Evolutionary conservation across 805 yeast species (phyloP), one percentile per base, ranked within the genome.

Genomic region (Hanseniaspora mollemarum): DNA sequence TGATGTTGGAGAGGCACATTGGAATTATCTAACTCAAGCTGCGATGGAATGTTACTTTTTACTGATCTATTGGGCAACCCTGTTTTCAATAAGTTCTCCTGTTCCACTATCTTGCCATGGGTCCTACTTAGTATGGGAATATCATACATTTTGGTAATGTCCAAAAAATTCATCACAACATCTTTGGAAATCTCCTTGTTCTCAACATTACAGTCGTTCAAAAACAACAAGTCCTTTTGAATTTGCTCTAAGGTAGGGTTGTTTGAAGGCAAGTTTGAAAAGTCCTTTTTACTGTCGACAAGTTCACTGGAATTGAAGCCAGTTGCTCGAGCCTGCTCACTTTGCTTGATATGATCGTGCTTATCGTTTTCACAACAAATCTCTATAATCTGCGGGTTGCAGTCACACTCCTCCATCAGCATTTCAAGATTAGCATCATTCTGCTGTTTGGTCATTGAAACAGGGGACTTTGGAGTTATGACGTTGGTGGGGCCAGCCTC

Each of bases 301-400:
- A n/a, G n/a, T n/a, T n/a, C n/a, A n/a, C n/a, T n/a, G n/a, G n/a
- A n/a, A n/a, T n/a, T n/a, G n/a, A n/a, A n/a, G n/a, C n/a, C n/a
- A n/a, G n/a, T n/a, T n/a, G n/a, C n/a, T n/a, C n/a, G n/a, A n/a
- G n/a, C n/a, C n/a, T n/a, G n/a, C n/a, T n/a, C n/a, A n/a, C n/a
- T n/a, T n/a, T n/a, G n/a, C n/a, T n/a, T n/a, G n/a, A n/a, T n/a
- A n/a, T n/a, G n/a, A 10, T 43, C 16, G 7, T 41, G 55, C 54
- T 68, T 71, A 5, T 60, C 57, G 32, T 62, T 59, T 26, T 69
- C 71, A 58, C 73, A 71, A 51, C 73, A 69, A 1, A 70, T 61
- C 53, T 70, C 73, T 35, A 71, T 58, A 16, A 70, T 58, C 53
- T 65, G 66, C 0, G 73, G 72, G 18, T 46, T 42, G 18, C 51